phyloP scores from a whole-genome alignment of 1,284 basidiomycete genomes.

The Tilletia walkeri region DNA sequence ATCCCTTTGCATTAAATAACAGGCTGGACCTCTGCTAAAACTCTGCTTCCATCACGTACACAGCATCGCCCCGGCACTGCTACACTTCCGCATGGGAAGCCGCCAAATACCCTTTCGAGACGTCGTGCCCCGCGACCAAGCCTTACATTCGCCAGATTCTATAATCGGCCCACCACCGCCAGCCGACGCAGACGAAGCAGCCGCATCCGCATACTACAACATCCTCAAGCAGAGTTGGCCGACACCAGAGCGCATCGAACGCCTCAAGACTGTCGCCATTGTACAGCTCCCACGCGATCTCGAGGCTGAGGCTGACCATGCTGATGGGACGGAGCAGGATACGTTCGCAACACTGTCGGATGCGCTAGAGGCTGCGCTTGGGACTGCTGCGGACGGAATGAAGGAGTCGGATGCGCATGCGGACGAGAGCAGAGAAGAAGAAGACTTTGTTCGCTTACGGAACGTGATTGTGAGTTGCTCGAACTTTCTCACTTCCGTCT shows the following conservation, averaged over 20 bases:
- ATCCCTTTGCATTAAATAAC: background rate
- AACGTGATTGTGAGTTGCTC: conserved; percentile 12
- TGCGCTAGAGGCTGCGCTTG: conserved; percentile 8
- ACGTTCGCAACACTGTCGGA: background rate
- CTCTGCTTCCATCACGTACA: background rate
- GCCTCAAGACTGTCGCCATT: conserved; percentile 13
- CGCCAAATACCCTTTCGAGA: conserved; percentile 5
- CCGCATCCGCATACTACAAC: background rate
- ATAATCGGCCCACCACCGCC: background rate
- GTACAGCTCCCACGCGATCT: conserved; percentile 10
- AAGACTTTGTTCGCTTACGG: conserved; percentile 13
- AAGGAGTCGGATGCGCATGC: background rate
- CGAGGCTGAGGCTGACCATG: conserved; percentile 2
- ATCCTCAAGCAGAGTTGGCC: conserved; percentile 5
- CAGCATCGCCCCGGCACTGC: conserved; percentile 10
- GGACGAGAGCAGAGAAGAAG: conserved; percentile 15
- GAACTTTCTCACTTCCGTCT: too few relatives aligned
- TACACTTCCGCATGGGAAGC: background rate
- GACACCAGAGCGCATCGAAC: background rate
- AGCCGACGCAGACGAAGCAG: background rate
- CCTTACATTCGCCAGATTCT: background rate
- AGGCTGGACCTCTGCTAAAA: background rate
- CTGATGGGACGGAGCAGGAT: conserved; percentile 4
- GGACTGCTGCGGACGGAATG: background rate
- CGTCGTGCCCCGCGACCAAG: background rate